These are phyloP conservation scores for Sporothrix mexicana DNA, from an alignment of 2,329 filamentous ascomycete genomes.

Conservation along the genomic window DNA sequence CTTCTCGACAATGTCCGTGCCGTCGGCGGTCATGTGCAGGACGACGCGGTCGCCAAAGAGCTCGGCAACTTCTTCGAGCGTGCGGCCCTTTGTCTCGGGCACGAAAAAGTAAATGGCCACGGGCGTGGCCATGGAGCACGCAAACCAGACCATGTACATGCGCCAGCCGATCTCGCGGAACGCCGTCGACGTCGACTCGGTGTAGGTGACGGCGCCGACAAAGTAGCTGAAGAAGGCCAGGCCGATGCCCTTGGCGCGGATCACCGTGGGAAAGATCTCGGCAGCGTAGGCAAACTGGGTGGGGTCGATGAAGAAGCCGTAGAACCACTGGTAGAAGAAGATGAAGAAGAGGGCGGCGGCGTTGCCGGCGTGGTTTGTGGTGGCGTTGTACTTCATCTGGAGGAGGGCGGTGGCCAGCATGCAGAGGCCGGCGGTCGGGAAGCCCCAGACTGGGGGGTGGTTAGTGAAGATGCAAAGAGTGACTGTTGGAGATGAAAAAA, in stretches of 20 bases:
- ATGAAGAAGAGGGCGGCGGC: neutral
- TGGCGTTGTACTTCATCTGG: slow-evolving; percentile 9
- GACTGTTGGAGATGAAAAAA: neutral
- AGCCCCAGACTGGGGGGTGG: neutral
- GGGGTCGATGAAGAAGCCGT: slow-evolving; percentile 25
- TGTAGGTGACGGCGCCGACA: slow-evolving; percentile 5
- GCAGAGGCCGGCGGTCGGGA: neutral
- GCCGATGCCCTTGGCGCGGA: slow-evolving; percentile 31
- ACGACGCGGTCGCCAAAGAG: slow-evolving; percentile 9
- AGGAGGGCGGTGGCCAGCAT: slow-evolving; percentile 6
- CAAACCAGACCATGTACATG: slow-evolving; percentile 30
- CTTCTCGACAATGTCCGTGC: slow-evolving; percentile 5
- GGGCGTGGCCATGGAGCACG: slow-evolving; percentile 1
- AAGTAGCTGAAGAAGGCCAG: slow-evolving; percentile 26
- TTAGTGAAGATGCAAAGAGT: neutral
- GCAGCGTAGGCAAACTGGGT: slow-evolving; percentile 29
- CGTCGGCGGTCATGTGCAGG: slow-evolving; percentile 1
- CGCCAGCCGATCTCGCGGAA: slow-evolving; percentile 27
- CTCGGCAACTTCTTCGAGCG: neutral
- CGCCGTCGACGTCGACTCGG: slow-evolving; percentile 20
- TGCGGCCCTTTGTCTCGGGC: neutral
- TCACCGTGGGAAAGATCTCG: slow-evolving; percentile 30
- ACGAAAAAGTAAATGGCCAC: neutral
- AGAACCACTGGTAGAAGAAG: slow-evolving; percentile 8
- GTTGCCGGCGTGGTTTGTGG: slow-evolving; percentile 6